A percentile compares a stretch with the other conserved stretches of the same genome.
Conservation (phyloP, 345 rosid species). For the Eucalyptus coolabah region DNA sequence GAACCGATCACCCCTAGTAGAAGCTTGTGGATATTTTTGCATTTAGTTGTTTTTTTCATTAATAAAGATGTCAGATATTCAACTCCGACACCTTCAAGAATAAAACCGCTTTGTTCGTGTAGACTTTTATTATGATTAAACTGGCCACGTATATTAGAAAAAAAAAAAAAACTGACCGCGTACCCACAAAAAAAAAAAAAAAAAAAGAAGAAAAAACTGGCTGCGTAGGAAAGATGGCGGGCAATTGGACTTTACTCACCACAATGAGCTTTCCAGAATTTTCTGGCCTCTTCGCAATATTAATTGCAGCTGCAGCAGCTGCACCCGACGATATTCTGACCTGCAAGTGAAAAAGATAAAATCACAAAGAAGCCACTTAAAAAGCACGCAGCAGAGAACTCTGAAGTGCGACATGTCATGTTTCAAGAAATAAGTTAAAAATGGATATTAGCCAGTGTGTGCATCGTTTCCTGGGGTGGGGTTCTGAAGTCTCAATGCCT, state of each 20-base stretch:
- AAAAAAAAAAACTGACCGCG: no score
- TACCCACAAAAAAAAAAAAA: no score
- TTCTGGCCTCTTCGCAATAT: constrained; percentile 78
- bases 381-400: background rate
- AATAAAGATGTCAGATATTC: no score
- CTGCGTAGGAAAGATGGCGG: no score
- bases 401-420: background rate
- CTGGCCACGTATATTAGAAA: no score
- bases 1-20: no score
- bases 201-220: no score
- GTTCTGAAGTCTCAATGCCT: background rate
- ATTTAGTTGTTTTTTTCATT: no score
- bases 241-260: constrained; percentile 12
- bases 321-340: constrained; percentile 85
- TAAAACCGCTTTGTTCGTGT: no score
- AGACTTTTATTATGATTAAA: no score
- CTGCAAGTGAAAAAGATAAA: constrained; percentile 4
- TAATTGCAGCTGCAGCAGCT: constrained; percentile 66
- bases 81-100: no score
- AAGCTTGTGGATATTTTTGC: no score
- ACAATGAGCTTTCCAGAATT: constrained; percentile 67
- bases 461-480: background rate
- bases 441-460: background rate
- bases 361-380: background rate
- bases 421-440: background rate